Evolutionary conservation across 2,329 filamentous ascomycete genomes (phyloP).

Genomic region (Achaetomium macrosporum): DNA sequence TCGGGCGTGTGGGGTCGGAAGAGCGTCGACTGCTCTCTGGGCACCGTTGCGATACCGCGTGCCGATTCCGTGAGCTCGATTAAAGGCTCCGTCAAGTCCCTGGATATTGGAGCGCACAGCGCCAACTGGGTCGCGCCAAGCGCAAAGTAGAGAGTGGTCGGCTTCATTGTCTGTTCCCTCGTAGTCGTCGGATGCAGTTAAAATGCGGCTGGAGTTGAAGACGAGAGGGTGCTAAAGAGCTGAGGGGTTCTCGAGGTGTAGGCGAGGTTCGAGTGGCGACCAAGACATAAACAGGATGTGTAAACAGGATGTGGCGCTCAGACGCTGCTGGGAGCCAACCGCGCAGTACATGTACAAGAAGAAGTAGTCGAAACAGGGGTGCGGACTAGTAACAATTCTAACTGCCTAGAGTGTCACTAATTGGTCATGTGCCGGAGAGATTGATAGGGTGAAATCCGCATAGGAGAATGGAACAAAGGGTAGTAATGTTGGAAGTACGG

Average conservation of each 20-base stretch:
- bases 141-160: conserved; percentile 11
- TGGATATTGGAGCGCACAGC: conserved; percentile 12
- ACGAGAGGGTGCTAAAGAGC: neutral
- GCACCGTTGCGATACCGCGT: neutral
- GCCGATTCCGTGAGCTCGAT: neutral
- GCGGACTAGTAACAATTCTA: neutral
- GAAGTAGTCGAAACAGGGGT: neutral
- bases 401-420: neutral
- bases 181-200: neutral
- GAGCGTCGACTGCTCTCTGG: neutral
- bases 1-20: neutral
- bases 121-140: conserved; percentile 17
- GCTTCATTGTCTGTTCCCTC: conserved; percentile 17
- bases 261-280: neutral
- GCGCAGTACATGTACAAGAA: too few relatives aligned
- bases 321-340: too few relatives aligned
- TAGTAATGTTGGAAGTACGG: neutral
- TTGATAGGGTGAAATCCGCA: neutral
- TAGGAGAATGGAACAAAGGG: neutral
- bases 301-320: neutral
- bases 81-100: neutral
- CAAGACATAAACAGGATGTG: neutral
- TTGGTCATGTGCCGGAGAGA: neutral
- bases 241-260: neutral
- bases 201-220: neutral